Base-by-base conservation (phyloP, 1,139 yeast species). In the Magnusiomyces sp. region DNA sequence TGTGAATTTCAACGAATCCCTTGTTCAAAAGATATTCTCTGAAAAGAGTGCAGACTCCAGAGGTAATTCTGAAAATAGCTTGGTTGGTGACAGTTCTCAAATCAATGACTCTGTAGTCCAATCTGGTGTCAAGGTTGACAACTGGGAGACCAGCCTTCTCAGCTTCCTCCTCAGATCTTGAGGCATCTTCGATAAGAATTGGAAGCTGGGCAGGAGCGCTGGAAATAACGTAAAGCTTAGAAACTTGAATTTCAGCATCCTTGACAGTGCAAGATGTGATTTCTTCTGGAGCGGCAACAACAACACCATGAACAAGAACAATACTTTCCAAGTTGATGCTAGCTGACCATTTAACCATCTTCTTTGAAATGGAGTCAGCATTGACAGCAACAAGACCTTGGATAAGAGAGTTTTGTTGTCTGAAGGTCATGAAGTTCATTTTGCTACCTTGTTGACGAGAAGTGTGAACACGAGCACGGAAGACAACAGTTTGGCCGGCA, bases 271-370 rank as follows among this genome's bases (percentile, higher is more conserved):
- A 94, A 48, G 95, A 83, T 67, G 85, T 88, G 67, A 92, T 82
- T 55, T 81, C 80, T 65, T 88, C 97, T 23, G 83, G 90, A 48
- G 94, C 89, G 63, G 88, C 88, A 60, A 72, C 79, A 47, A 92
- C 92, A 40, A 71, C 68, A 69, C 98, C 99, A 62, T 83, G 82
- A 33, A 92, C 95, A 53, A 92, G 72, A 19, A 92, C 97, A 69
- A 92, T 90, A 43, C 95, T 80, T 71, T 92, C 99, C 62, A 87
- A 75, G 66, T 80, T 84, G 65, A 92, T 77, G 43, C 85, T 73
- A 29, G 94, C 88, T 42, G 90, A 83, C 96, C 97, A 92, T 71
- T 92, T 92, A 58, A 90, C 95, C 94, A 94, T 86, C 69, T 86
- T 95, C 72, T 92, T 92, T 49, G 95, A 86, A 51, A 94, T 76